A percentile compares a stretch with the other conserved stretches of the same genome.
Evolutionary conservation across 208 protist genomes (phyloP).

Genomic region (Crithidia bombi): DNA sequence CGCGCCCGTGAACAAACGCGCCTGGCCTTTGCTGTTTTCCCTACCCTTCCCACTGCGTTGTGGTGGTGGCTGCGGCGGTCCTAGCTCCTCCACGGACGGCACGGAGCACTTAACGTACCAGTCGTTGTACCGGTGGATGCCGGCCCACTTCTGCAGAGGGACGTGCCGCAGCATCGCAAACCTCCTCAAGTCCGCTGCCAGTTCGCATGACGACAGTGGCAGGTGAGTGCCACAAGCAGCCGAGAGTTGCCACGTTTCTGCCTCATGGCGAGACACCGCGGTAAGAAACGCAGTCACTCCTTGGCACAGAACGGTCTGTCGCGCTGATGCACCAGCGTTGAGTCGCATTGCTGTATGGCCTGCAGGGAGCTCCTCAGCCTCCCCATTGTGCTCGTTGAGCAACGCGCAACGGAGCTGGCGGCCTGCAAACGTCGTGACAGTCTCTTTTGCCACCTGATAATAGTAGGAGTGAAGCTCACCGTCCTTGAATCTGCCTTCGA

Average conservation of each 20-base stretch:
- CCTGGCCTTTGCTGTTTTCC: too few species aligned
- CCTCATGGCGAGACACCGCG: slow-evolving; percentile 17
- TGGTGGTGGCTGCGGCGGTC: background rate
- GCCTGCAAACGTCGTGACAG: slow-evolving; percentile 18
- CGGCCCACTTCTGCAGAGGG: slow-evolving; percentile 19
- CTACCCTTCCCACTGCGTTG: background rate
- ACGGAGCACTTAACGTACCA: slow-evolving; percentile 18
- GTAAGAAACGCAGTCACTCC: slow-evolving; percentile 12
- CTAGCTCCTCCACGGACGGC: background rate
- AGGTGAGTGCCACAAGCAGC: background rate
- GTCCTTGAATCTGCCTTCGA: too few species aligned
- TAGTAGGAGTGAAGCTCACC: slow-evolving; percentile 1
- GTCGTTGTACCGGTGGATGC: slow-evolving; percentile 20
- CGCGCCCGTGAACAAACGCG: too few species aligned
- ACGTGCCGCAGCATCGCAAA: slow-evolving; percentile 8
- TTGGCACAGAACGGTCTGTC: slow-evolving; percentile 6
- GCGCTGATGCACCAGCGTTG: background rate
- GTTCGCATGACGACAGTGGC: background rate
- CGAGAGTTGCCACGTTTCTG: background rate
- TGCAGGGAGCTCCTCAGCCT: background rate
- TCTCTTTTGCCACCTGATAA: slow-evolving; percentile 37
- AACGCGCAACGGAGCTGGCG: slow-evolving; percentile 11
- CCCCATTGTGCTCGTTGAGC: background rate
- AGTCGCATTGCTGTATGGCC: background rate
- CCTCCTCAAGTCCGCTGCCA: background rate